Base-by-base conservation (phyloP, 345 rosid species). In the Odontarrhena argentea region DNA sequence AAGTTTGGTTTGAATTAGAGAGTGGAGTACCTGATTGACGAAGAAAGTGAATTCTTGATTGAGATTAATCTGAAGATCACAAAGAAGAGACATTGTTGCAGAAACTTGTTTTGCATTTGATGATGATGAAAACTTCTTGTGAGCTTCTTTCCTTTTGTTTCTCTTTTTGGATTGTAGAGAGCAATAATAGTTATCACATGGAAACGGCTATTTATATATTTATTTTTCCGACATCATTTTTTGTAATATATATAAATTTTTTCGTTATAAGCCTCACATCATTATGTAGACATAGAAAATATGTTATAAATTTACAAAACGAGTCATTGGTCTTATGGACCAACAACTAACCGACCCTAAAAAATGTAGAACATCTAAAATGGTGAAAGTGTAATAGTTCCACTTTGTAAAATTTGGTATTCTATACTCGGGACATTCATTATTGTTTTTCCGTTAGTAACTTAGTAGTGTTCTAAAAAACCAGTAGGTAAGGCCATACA, bases 11-110 rank as follows among this genome's bases (percentile, higher is more conserved):
- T 26, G 11, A 11, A 3, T 7, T 4, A 45, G 28, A 15, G 34
- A 8, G 37, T 5, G 0, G 18, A 3, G 69, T 81, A 87, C 91
- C 87, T 85, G 69, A 22, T 78, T 70, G 66, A 87, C 58, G 67
- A 85, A 85, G 84, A 87, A 84, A 5, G 75, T 71, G 14, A 80
- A 74, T 38, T 82, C 60, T 8, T 69, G 70, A 76, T 79, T 72
- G 26, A 87, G 71, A 60, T 67, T 67, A 65, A 87, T 71, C 74
- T 76, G 85, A 50, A 84, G 75, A 78, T 76, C 73, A 70, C 85
- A 80, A 32, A 67, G 65, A 67, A 61, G 65, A 36, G 81, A 53
- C 93, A 87, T 87, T 71, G 75, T 87, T 71, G 75, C 41, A 52
- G 38, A 13, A 65, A 18, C 54, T 56, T 71, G 10, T 67, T 69